Base-by-base conservation (phyloP, 2,329 filamentous ascomycete species). In the Penicillium sp. region DNA sequence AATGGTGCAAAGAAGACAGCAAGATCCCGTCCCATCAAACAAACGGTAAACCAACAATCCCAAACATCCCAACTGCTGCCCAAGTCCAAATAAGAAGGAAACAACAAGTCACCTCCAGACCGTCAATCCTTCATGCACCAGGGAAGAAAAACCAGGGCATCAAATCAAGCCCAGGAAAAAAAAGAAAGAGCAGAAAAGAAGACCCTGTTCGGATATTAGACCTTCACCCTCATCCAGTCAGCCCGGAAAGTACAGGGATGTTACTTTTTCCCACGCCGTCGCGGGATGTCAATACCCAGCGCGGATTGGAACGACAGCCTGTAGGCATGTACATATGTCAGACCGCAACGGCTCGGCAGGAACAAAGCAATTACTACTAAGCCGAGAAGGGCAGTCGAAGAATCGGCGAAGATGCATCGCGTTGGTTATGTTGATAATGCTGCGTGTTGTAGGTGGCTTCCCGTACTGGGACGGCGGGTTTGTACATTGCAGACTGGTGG, bases 51-150 rank as follows among this genome's bases (percentile, higher is more conserved):
- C 25, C 41, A 49, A 39, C 35, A 27, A 16, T 35, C n/a, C 10
- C 41, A 45, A 45, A 49, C 28, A 34, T 34, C 34, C 11, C 31
- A 25, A 36, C 6, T 10, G 34, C 43, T 16, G 18, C 5, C 40
- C 41, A 37, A 33, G 12, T 16, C 22, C n/a, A 31, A 14, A 13
- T 34, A 49, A 46, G 41, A 25, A 49, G 46, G 18, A 22, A 46
- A 39, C 35, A 25, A 46, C 47, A 49, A 46, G 25, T 48, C 38
- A 48, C 44, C 49, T 43, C 43, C 49, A 51, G 38, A 48, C 14
- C 14, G 19, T 41, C 19, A 19, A 47, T 37, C 43, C 36, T 16
- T 25, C 22, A 16, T 47, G 33, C 33, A 42, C 47, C 27, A 14
- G 37, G 43, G 44, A 34, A 40, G 14, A 13, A 6, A 41, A 18